A percentile compares a stretch with the other conserved stretches of the same genome.
Conservation (phyloP, 2,329 filamentous ascomycete species). For the Botrytis fragariae region DNA sequence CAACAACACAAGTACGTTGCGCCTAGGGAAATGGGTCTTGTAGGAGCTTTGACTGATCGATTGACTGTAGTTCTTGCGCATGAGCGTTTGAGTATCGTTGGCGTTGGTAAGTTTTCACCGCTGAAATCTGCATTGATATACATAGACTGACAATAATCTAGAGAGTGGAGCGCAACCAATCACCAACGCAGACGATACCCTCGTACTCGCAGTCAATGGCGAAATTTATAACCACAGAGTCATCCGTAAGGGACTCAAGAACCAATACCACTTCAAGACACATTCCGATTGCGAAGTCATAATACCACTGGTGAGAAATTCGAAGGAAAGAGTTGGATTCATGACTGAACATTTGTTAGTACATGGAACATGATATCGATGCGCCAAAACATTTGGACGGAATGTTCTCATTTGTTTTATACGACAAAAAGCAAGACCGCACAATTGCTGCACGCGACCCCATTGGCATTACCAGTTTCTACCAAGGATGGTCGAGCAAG, state of each 20-base stretch:
- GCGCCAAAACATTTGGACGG: slow-evolving; percentile 92
- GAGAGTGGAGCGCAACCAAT: slow-evolving; percentile 92
- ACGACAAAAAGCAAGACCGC: slow-evolving; percentile 91
- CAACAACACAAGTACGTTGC: slow-evolving; percentile 80
- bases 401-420: slow-evolving; percentile 99
- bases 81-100: slow-evolving; percentile 96
- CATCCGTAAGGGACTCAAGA: slow-evolving; percentile 81
- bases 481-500: slow-evolving; percentile 85
- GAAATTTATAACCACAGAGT: slow-evolving; percentile 99
- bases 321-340: slow-evolving; percentile 8
- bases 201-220: slow-evolving; percentile 95
- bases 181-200: slow-evolving; percentile 82
- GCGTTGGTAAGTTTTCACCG: slow-evolving; percentile 51
- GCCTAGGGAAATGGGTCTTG: background rate
- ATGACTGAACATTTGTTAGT: slow-evolving; percentile 51
- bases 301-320: slow-evolving; percentile 76
- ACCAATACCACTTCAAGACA: slow-evolving; percentile 94
- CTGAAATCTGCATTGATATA: background rate
- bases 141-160: slow-evolving; percentile 14
- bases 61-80: slow-evolving; percentile 76
- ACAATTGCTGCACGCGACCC: slow-evolving; percentile 93
- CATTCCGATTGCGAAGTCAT: slow-evolving; percentile 98
- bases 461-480: slow-evolving; percentile 95
- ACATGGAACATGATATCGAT: slow-evolving; percentile 87
- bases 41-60: slow-evolving; percentile 26